A percentile compares a stretch with the other conserved stretches of the same genome.
phyloP scores from a whole-genome alignment of 2,329 filamentous ascomycete genomes.

The Ophiostoma quercus region DNA sequence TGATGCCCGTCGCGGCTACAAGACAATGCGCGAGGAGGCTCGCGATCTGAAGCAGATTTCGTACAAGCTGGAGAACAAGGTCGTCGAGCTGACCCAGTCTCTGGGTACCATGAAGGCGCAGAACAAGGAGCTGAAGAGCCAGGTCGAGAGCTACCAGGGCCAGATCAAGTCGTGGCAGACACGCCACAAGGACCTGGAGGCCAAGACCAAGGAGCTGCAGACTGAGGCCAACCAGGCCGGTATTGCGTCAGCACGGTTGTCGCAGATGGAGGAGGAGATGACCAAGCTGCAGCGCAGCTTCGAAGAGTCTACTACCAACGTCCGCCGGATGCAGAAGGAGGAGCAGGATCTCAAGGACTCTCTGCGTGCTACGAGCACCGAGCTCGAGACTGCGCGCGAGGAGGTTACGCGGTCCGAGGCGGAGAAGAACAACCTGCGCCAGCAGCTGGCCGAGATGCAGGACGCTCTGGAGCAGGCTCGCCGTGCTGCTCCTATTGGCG shows the following conservation, averaged over 20 bases:
- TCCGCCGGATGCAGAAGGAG: slow-evolving; percentile 92
- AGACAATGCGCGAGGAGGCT: slow-evolving; percentile 86
- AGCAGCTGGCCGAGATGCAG: slow-evolving; percentile 84
- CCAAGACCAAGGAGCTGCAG: slow-evolving; percentile 87
- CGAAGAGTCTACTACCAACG: slow-evolving; percentile 82
- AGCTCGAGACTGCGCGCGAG: slow-evolving; percentile 74
- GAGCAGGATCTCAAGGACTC: slow-evolving; percentile 81
- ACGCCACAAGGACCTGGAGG: slow-evolving; percentile 83
- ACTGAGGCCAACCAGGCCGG: slow-evolving; percentile 96
- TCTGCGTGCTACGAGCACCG: slow-evolving; percentile 69
- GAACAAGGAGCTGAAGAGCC: slow-evolving; percentile 81
- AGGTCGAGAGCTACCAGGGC: slow-evolving; percentile 92
- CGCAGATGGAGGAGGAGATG: slow-evolving; percentile 94
- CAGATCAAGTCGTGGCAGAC: slow-evolving; percentile 96
- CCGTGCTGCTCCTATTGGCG: slow-evolving; percentile 64
- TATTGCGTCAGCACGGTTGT: slow-evolving; percentile 84
- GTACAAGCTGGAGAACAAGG: slow-evolving; percentile 99
- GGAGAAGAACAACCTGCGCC: slow-evolving; percentile 78
- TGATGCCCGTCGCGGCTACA: slow-evolving; percentile 75
- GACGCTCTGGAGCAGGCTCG: slow-evolving; percentile 88
- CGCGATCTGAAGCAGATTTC: slow-evolving; percentile 99
- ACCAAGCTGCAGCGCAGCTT: slow-evolving; percentile 81
- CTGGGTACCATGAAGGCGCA: slow-evolving; percentile 87
- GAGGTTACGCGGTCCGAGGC: slow-evolving; percentile 71
- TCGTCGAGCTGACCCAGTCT: slow-evolving; percentile 93